Evolutionary conservation across 176 grass and related monocot species (phyloP).

Genomic region (Olyra latifolia): DNA sequence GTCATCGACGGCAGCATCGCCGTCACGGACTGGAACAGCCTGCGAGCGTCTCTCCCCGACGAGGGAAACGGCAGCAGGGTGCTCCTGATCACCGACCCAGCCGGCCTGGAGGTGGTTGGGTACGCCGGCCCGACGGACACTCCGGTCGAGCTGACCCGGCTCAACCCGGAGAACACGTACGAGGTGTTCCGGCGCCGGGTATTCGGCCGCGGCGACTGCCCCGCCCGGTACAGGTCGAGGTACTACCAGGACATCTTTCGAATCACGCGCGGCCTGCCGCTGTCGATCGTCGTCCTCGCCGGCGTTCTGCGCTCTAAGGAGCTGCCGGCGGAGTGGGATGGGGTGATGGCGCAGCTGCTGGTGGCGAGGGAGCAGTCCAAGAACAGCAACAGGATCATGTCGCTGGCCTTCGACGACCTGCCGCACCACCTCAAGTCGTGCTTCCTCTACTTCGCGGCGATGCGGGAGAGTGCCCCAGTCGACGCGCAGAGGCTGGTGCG

Average conservation of each 20-base stretch:
- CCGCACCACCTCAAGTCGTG: conserved; percentile 74
- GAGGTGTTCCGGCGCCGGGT: conserved; percentile 52
- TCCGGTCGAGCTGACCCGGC: conserved; percentile 5
- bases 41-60: conserved; percentile 43
- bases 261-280: conserved; percentile 49
- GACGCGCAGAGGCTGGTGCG: conserved; percentile 40
- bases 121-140: conserved; percentile 8
- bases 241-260: conserved; percentile 52
- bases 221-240: conserved; percentile 33
- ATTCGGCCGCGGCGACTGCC: conserved; percentile 49
- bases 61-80: conserved; percentile 54
- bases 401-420: conserved; percentile 55
- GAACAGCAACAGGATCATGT: conserved; percentile 35
- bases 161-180: conserved; percentile 47
- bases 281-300: conserved; percentile 47
- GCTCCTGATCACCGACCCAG: conserved; percentile 30
- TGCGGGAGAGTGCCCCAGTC: conserved; percentile 28
- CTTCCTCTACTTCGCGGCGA: conserved; percentile 57
- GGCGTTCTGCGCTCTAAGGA: conserved; percentile 50
- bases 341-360: conserved; percentile 50
- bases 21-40: conserved; percentile 48
- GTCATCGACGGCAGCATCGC: conserved; percentile 41
- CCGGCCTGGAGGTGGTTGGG: conserved; percentile 18
- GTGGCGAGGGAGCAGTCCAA: conserved; percentile 7
- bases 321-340: conserved; percentile 47